Percentiles rank a stretch among this genome's conserved stretches.
These are phyloP conservation scores for Xylaria arbuscula DNA, from an alignment of 2,329 filamentous ascomycete genomes.

Conservation along the genomic window DNA sequence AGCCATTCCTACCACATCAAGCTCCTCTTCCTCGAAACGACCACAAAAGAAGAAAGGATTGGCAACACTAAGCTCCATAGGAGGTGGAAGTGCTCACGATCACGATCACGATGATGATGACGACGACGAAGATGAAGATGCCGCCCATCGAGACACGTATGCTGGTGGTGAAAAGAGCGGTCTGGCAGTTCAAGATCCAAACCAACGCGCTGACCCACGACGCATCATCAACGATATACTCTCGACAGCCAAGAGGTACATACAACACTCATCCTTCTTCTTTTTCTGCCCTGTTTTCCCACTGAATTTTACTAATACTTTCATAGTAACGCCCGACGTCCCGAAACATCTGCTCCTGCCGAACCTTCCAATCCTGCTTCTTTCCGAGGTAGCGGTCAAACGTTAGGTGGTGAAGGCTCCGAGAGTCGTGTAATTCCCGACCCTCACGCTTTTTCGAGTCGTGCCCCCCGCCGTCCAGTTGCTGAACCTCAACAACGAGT, in stretches of 20 bases:
- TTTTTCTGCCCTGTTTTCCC: not conserved
- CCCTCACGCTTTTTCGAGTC: constrained; percentile 55
- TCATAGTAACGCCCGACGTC: constrained; percentile 68
- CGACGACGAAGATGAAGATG: constrained; percentile 61
- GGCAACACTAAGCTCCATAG: constrained; percentile 68
- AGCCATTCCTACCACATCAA: constrained; percentile 50
- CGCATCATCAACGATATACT: constrained; percentile 72
- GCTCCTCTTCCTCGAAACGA: constrained; percentile 54
- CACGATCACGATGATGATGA: constrained; percentile 70
- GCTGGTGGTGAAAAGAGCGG: constrained; percentile 88
- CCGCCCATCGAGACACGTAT: constrained; percentile 76
- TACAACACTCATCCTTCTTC: not conserved
- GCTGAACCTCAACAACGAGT: constrained; percentile 71
- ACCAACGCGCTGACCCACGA: constrained; percentile 62
- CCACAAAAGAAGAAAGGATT: constrained; percentile 69
- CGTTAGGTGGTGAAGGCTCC: constrained; percentile 80
- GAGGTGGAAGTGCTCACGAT: constrained; percentile 60
- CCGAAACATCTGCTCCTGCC: constrained; percentile 62
- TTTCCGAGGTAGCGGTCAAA: constrained; percentile 79
- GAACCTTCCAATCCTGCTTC: constrained; percentile 61
- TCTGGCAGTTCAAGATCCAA: constrained; percentile 73
- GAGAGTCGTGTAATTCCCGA: constrained; percentile 76
- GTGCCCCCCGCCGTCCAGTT: constrained; percentile 44
- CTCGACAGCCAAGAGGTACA: constrained; percentile 71
- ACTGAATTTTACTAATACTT: constrained; percentile 35